These are phyloP conservation scores for Solanum clarkiae DNA, from an alignment of 257 asterid species.

Conservation along the genomic window DNA sequence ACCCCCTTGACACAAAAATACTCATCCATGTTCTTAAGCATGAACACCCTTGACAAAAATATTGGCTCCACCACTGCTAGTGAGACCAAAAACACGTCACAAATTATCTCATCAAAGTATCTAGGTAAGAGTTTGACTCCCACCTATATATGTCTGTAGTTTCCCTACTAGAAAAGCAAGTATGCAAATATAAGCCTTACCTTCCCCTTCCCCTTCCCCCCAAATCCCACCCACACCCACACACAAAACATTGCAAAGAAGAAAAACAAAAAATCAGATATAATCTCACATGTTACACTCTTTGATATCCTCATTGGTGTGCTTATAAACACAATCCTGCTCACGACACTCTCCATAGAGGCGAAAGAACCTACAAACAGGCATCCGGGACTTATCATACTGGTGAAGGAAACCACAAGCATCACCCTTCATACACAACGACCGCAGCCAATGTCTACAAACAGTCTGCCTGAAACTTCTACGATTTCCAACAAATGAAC, in stretches of 20 bases:
- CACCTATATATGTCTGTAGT: not conserved
- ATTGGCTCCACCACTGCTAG: no score
- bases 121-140: not conserved
- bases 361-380: constrained; percentile 73
- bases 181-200: not conserved
- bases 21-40: no score
- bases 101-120: not conserved
- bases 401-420: constrained; percentile 93
- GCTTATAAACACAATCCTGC: constrained; percentile 94
- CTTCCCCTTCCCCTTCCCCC: not conserved
- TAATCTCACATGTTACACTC: constrained; percentile 81
- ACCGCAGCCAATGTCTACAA: constrained; percentile 88
- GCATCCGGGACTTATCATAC: constrained; percentile 89
- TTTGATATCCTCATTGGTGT: constrained; percentile 90
- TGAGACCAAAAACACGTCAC: not conserved
- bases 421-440: constrained; percentile 88
- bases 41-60: no score
- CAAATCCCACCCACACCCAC: not conserved
- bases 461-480: constrained; percentile 90
- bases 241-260: not conserved
- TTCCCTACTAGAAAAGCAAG: not conserved
- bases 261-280: not conserved
- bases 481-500: constrained; percentile 16
- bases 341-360: constrained; percentile 90
- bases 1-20: no score